Evolutionary conservation across 2,329 filamentous ascomycete genomes (phyloP), one percentile per base, ranked within the genome.

Genomic region (Grosmannia clavigera): DNA sequence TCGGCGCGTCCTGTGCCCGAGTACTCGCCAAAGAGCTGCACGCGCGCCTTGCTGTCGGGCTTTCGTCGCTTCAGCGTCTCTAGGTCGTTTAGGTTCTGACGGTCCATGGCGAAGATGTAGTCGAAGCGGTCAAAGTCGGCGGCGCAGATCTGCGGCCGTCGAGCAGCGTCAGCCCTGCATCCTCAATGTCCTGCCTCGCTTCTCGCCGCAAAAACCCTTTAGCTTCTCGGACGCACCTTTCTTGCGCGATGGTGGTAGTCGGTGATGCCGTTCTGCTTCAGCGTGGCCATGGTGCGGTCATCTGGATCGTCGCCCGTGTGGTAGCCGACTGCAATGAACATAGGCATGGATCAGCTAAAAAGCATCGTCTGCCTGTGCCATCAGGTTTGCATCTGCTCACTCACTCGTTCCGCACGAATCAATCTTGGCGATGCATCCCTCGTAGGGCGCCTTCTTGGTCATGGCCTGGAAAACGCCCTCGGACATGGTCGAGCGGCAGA

Each of bases 21-120:
- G 67, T 78, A 84, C 68, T 92, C 87, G 38, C 94, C 94, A 75
- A 94, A 97, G 56, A 97, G 74, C 78, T 88, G 86, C 58, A 95
- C 82, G 68, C 82, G 79, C 4, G 83, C 84, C 69, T 81, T 82
- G 38, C 77, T 71, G 40, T 80, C 77, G n/a, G 79, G 75, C 65
- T 81, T 81, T 65, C 81, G 77, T 61, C 78, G 75, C 64, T 82
- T 76, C 68, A 86, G 73, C 40, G 83, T 77, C 67, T 84, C 71
- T 61, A 95, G 74, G 68, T 95, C 82, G 10, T 79, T 77, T 53
- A 95, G 76, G 70, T 97, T 97, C 54, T 84, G 82, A 56, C 82
- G 78, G 70, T 99, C 94, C 94, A 99, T 99, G 62, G 89, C 92
- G 61, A 99, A 85, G 62, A 99, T 85, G 74, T 95, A 97, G 73